Evolutionary conservation across 441 rosid genomes (phyloP).

Genomic region (Brassica balearica): DNA sequence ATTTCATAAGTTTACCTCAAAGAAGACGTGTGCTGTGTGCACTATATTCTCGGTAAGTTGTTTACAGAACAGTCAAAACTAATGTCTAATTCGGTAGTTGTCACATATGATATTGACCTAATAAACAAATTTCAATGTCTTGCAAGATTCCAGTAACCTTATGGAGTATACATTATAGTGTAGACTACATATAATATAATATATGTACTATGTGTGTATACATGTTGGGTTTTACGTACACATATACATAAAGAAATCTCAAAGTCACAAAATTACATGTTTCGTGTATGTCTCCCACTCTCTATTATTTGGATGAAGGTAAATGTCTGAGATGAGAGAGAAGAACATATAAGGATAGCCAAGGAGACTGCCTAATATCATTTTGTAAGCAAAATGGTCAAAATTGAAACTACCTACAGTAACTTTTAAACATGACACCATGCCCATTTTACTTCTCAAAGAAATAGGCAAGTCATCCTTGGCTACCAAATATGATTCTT

Average conservation of each 20-base stretch:
- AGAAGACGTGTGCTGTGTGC: neutral
- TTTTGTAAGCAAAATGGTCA: slow-evolving; percentile 22
- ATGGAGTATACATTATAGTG: neutral
- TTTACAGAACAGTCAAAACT: neutral
- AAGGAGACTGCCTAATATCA: slow-evolving; percentile 42
- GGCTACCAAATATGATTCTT: slow-evolving; percentile 46
- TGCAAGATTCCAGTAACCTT: slow-evolving; percentile 10
- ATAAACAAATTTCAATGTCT: neutral
- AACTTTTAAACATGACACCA: slow-evolving; percentile 16
- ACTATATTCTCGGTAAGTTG: neutral
- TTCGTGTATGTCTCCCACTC: neutral
- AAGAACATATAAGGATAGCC: slow-evolving; percentile 44
- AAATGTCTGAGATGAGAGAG: slow-evolving; percentile 40
- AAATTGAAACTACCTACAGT: neutral
- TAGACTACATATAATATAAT: neutral
- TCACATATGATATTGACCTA: neutral
- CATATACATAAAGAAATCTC: neutral
- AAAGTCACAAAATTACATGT: slow-evolving; percentile 9
- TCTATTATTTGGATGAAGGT: slow-evolving; percentile 21
- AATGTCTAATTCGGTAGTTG: neutral
- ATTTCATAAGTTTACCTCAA: neutral
- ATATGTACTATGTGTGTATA: neutral
- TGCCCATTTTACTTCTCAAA: slow-evolving; percentile 30
- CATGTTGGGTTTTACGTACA: neutral
- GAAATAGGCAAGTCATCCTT: slow-evolving; percentile 47